A percentile compares a stretch with the other conserved stretches of the same genome.
These are phyloP conservation scores for Paraphysoderma sedebokerense DNA, from an alignment of 371 early-diverging fungal genomes.

Conservation along the genomic window DNA sequence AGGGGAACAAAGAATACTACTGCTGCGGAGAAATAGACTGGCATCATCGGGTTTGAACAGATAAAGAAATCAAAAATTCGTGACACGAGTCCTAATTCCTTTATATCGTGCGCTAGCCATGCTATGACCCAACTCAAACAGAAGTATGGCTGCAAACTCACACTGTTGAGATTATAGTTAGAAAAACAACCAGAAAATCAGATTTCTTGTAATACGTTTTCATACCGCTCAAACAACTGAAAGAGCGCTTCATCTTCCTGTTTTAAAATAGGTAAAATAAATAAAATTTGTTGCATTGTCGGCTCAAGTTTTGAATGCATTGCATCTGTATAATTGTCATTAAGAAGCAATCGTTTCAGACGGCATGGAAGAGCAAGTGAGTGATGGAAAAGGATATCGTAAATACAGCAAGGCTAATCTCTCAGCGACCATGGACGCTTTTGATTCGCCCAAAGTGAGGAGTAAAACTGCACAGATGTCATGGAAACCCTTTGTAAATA, in stretches of 20 bases:
- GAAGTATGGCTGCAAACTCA: slow-evolving; percentile 56
- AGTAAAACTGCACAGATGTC: slow-evolving; percentile 45
- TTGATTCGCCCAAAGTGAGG: slow-evolving; percentile 28
- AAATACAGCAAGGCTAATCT: slow-evolving; percentile 35
- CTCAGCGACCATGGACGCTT: slow-evolving; percentile 27
- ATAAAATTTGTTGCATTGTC: slow-evolving; percentile 30
- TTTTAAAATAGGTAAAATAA: slow-evolving; percentile 29
- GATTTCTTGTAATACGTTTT: background rate
- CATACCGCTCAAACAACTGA: slow-evolving; percentile 27
- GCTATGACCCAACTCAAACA: slow-evolving; percentile 68
- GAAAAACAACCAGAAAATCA: background rate
- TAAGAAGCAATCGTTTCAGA: background rate
- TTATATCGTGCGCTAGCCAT: slow-evolving; percentile 68
- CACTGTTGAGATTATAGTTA: slow-evolving; percentile 9
- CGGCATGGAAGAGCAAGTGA: background rate
- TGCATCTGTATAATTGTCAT: slow-evolving; percentile 26
- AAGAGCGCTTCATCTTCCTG: slow-evolving; percentile 27
- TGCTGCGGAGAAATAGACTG: slow-evolving; percentile 50
- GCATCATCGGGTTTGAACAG: slow-evolving; percentile 48
- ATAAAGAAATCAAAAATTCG: slow-evolving; percentile 62
- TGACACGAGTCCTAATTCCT: slow-evolving; percentile 27
- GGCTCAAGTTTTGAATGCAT: slow-evolving; percentile 39
- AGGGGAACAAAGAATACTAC: slow-evolving; percentile 5
- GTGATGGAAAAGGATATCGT: slow-evolving; percentile 28
- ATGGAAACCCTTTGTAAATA: slow-evolving; percentile 40